A percentile compares a stretch with the other conserved stretches of the same genome.
These are phyloP conservation scores for Pleurotus citrinopileatus DNA, from an alignment of 768 basidiomycete species.

Conservation along the genomic window DNA sequence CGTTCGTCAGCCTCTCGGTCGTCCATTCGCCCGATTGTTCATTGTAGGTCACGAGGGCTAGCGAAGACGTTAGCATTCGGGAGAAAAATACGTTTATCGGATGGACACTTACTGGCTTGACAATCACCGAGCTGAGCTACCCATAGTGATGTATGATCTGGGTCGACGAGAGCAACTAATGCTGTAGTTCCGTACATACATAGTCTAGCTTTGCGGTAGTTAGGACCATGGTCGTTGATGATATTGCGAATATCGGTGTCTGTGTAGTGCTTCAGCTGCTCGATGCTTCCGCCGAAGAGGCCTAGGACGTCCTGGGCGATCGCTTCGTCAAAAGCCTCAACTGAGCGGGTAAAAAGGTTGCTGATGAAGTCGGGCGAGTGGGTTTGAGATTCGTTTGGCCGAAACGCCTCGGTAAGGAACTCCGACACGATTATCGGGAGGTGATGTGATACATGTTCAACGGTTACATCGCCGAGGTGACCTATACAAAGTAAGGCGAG, in stretches of 20 bases:
- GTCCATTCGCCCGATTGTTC: slow-evolving; percentile 50
- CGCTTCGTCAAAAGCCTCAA: slow-evolving; percentile 61
- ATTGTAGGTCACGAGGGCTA: slow-evolving; percentile 52
- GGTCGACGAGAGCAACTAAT: slow-evolving; percentile 70
- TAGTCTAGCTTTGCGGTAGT: slow-evolving; percentile 62
- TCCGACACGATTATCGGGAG: slow-evolving; percentile 65
- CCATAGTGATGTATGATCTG: slow-evolving; percentile 68
- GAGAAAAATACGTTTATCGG: slow-evolving; percentile 1
- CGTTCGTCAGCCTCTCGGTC: slow-evolving; percentile 56
- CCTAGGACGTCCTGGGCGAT: slow-evolving; percentile 65
- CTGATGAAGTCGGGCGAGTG: slow-evolving; percentile 49
- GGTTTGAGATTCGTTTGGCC: slow-evolving; percentile 33
- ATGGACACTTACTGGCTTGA: slow-evolving; percentile 57
- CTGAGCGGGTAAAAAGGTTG: slow-evolving; percentile 53
- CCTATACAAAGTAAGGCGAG: slow-evolving; percentile 32
- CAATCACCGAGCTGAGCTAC: slow-evolving; percentile 81
- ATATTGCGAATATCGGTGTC: slow-evolving; percentile 54
- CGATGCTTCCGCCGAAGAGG: slow-evolving; percentile 55
- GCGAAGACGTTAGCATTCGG: slow-evolving; percentile 5
- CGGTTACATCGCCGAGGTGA: slow-evolving; percentile 68
- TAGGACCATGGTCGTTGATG: slow-evolving; percentile 66
- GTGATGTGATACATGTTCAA: slow-evolving; percentile 65
- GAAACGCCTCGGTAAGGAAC: slow-evolving; percentile 45
- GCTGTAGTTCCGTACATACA: slow-evolving; percentile 83
- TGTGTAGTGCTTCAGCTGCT: slow-evolving; percentile 46